Percentiles rank a stretch among this genome's conserved stretches.
Evolutionary conservation across 2,329 filamentous ascomycete genomes (phyloP).

Genomic region (Epichloe gansuensis): DNA sequence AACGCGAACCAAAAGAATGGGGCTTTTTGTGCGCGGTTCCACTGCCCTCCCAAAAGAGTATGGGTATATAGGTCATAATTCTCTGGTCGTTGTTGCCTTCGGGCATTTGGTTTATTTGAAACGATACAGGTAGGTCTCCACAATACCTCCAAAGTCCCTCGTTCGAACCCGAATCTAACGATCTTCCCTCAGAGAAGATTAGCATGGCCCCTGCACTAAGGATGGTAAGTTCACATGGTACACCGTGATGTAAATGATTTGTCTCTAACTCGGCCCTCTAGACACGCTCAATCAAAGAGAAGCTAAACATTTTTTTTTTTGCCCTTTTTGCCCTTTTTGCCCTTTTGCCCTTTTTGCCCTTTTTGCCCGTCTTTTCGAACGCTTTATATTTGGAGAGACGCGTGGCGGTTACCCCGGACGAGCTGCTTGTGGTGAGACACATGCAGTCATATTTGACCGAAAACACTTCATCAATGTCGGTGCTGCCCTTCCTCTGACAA

Average conservation of each 20-base stretch:
- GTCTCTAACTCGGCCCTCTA: no score
- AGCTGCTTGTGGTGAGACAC: no score
- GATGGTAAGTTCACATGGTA: constrained; percentile 37
- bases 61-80: neutral
- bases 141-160: neutral
- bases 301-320: constrained; percentile 7
- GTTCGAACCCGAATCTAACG: constrained; percentile 1
- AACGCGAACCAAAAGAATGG: no score
- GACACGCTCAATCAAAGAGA: constrained; percentile 9
- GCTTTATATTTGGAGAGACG: no score
- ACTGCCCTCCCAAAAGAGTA: no score
- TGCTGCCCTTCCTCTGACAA: no score
- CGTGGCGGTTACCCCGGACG: no score
- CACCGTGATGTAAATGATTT: no score
- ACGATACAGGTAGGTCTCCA: constrained; percentile 5
- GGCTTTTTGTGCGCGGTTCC: no score
- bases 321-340: neutral
- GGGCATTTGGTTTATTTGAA: constrained; percentile 9
- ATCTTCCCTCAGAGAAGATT: constrained; percentile 41
- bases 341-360: neutral
- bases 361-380: no score
- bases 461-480: no score
- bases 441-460: no score
- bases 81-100: rapidly evolving
- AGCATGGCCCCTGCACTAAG: constrained; percentile 81